Conservation (phyloP, 805 yeast species). For the Naumovozyma castellii region DNA sequence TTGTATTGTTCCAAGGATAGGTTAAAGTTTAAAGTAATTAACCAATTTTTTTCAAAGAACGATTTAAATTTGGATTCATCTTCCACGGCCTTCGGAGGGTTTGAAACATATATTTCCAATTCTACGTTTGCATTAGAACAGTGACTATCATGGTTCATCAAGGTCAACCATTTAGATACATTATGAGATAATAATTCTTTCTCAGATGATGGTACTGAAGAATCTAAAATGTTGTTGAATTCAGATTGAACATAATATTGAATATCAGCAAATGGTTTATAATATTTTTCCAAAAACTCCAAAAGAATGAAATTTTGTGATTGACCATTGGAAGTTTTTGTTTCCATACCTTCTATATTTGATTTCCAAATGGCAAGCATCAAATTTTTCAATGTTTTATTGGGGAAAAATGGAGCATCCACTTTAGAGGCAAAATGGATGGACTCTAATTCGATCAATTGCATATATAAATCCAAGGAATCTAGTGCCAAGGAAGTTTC, state of each 20-base stretch:
- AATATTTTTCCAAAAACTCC: conserved; percentile 50
- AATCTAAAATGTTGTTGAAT: conserved; percentile 26
- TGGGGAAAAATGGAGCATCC: conserved; percentile 57
- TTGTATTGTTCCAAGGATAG: conserved; percentile 52
- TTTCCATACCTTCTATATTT: conserved; percentile 25
- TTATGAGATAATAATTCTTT: conserved; percentile 10
- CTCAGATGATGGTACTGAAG: conserved; percentile 15
- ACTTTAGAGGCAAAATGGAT: conserved; percentile 39
- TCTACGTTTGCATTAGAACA: conserved; percentile 28
- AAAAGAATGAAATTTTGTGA: conserved; percentile 38
- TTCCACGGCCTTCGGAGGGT: conserved; percentile 39
- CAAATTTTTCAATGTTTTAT: conserved; percentile 37
- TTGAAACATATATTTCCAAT: conserved; percentile 32
- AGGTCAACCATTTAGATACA: conserved; percentile 33
- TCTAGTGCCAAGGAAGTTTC: conserved; percentile 42
- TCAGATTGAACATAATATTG: conserved; percentile 63
- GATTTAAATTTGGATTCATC: conserved; percentile 43
- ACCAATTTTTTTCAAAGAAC: conserved; percentile 63
- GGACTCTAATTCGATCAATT: conserved; percentile 48
- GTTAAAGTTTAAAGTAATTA: conserved; percentile 42
- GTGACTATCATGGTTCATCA: conserved; percentile 30
- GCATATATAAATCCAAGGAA: conserved; percentile 48
- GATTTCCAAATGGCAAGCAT: conserved; percentile 33
- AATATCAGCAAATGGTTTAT: conserved; percentile 59
- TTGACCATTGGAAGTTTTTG: conserved; percentile 38